Evolutionary conservation across 1,284 basidiomycete species (phyloP).

Genomic region (Tilletia walkeri): DNA sequence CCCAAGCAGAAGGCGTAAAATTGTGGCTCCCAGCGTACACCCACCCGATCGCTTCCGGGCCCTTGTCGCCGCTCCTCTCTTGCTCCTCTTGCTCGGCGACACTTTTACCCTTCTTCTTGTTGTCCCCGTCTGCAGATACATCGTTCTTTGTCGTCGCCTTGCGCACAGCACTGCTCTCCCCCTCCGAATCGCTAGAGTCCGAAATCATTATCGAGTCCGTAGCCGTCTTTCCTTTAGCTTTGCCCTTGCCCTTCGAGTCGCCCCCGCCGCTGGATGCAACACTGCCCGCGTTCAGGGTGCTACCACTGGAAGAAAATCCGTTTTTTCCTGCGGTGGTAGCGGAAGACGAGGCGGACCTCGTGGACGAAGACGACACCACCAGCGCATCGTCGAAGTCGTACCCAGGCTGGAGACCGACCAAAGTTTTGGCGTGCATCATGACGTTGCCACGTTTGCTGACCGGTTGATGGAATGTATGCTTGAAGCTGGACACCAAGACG

Average conservation of each 20-base stretch:
- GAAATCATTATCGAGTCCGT: conserved; percentile 2
- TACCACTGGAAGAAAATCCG: conserved; percentile 17
- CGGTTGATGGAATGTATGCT: conserved; percentile 35
- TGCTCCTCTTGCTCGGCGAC: no score
- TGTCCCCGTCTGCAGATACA: no score
- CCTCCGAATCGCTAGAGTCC: not conserved
- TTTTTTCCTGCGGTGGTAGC: not conserved
- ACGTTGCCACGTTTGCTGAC: conserved; percentile 40
- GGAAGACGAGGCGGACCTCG: no score
- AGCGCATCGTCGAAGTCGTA: conserved; percentile 25
- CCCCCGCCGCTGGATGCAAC: no score
- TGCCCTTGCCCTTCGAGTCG: not conserved
- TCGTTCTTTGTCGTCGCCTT: no score
- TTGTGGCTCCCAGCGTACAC: conserved; percentile 49
- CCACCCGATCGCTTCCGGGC: conserved; percentile 35
- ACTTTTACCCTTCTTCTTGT: not conserved
- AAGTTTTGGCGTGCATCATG: conserved; percentile 52
- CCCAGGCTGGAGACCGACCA: conserved; percentile 34
- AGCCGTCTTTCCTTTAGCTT: not conserved
- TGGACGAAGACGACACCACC: conserved; percentile 15
- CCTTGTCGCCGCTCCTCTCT: not conserved
- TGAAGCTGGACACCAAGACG: conserved; percentile 19
- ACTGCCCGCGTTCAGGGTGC: no score
- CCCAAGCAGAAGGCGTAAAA: conserved; percentile 53
- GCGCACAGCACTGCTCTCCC: no score